These are phyloP conservation scores for Theileria luwenshuni DNA, from an alignment of 169 alveolate species.

Conservation along the genomic window DNA sequence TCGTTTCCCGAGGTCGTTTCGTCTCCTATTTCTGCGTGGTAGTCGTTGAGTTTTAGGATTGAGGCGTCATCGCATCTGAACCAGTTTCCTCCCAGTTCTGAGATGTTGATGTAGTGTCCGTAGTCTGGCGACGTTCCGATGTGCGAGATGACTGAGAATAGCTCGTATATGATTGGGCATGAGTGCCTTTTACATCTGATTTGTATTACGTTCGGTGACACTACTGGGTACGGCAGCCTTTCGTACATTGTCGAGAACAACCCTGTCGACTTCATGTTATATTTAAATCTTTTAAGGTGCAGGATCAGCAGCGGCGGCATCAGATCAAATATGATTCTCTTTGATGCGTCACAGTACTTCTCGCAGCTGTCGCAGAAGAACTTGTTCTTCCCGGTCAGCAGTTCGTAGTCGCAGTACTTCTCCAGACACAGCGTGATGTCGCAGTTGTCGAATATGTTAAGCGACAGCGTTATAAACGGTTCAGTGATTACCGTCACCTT, in stretches of 20 bases:
- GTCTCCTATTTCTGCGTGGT: constrained; percentile 46
- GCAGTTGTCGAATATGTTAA: constrained; percentile 53
- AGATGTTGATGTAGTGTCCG: constrained; percentile 52
- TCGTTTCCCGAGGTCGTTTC: constrained; percentile 52
- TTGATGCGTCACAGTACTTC: constrained; percentile 44
- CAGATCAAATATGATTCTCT: constrained; percentile 30
- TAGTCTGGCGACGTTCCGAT: constrained; percentile 62
- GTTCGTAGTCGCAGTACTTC: constrained; percentile 43
- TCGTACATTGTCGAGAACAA: not conserved
- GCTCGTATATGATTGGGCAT: constrained; percentile 30
- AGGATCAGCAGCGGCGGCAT: constrained; percentile 59
- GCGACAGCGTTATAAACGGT: constrained; percentile 58
- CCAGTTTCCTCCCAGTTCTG: constrained; percentile 48
- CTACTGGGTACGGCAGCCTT: constrained; percentile 48
- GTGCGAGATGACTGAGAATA: constrained; percentile 55
- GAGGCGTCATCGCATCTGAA: constrained; percentile 58
- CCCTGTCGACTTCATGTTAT: constrained; percentile 18
- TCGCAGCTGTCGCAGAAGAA: constrained; percentile 48
- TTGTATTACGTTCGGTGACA: constrained; percentile 19
- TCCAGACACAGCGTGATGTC: constrained; percentile 36
- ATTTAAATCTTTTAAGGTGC: constrained; percentile 61
- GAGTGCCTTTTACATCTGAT: constrained; percentile 26
- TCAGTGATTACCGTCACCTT: constrained; percentile 33
- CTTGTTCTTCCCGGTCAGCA: constrained; percentile 44
- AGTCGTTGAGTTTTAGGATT: constrained; percentile 10